Percentiles rank a stretch among this genome's conserved stretches.
These are phyloP conservation scores for Candida silvicultrix DNA, from an alignment of 805 yeast species.

Conservation along the genomic window DNA sequence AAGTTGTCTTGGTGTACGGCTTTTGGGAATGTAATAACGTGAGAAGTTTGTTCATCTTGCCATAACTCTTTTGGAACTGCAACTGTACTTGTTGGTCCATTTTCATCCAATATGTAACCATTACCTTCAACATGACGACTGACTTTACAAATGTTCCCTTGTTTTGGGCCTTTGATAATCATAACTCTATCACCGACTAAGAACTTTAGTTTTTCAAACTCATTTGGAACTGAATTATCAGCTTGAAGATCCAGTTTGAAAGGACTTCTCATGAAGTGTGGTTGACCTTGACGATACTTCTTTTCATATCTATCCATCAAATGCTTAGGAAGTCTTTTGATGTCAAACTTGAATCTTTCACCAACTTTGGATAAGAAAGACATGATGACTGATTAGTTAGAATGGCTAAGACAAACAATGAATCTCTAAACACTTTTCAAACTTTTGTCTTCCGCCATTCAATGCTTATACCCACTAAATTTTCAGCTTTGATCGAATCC, in stretches of 20 bases:
- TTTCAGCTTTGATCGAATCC: background rate
- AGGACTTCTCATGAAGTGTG: background rate
- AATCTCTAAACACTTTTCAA: background rate
- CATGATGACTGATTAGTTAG: background rate
- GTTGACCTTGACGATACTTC: background rate
- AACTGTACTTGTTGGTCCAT: slow-evolving; percentile 55
- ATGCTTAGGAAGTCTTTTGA: slow-evolving; percentile 25
- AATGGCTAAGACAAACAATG: background rate
- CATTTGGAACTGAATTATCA: slow-evolving; percentile 30
- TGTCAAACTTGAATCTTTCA: slow-evolving; percentile 26
- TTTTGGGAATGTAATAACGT: slow-evolving; percentile 63
- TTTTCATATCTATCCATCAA: slow-evolving; percentile 24
- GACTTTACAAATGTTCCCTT: slow-evolving; percentile 71
- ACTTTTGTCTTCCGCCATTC: no score
- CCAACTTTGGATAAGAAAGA: slow-evolving; percentile 29
- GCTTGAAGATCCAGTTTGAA: slow-evolving; percentile 24
- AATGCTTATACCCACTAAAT: background rate
- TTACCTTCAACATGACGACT: slow-evolving; percentile 55
- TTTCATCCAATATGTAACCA: slow-evolving; percentile 57
- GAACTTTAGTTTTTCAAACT: slow-evolving; percentile 50
- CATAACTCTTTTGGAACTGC: slow-evolving; percentile 70
- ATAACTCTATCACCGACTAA: slow-evolving; percentile 76
- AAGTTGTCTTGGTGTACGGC: slow-evolving; percentile 54
- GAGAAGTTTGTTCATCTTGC: slow-evolving; percentile 66
- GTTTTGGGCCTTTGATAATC: slow-evolving; percentile 59